phyloP scores from a whole-genome alignment of 441 rosid species.

The Flueggea neowawraea region DNA sequence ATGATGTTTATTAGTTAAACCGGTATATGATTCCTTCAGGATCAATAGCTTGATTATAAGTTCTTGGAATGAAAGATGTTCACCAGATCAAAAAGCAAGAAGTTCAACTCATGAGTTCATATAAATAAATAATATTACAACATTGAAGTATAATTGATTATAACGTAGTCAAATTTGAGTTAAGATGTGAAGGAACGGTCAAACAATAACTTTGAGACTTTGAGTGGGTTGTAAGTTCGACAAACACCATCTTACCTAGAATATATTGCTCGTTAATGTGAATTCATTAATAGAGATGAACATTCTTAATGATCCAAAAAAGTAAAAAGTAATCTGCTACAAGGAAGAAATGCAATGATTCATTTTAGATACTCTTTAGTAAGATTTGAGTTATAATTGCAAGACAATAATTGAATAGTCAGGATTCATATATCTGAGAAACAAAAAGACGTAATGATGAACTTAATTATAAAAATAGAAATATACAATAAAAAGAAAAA shows the following conservation, averaged over 20 bases:
- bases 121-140: too few relatives aligned
- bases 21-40: too few relatives aligned
- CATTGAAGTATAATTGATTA: too few relatives aligned
- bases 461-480: too few relatives aligned
- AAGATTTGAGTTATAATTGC: conserved; percentile 6
- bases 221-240: conserved; percentile 2
- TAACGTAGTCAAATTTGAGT: too few relatives aligned
- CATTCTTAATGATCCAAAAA: neutral
- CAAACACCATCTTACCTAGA: neutral
- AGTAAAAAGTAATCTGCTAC: neutral
- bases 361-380: conserved; percentile 7
- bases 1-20: too few relatives aligned
- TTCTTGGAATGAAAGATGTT: too few relatives aligned
- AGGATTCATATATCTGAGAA: conserved; percentile 13
- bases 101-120: too few relatives aligned
- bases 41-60: too few relatives aligned
- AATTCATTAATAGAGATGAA: conserved; percentile 1
- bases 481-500: too few relatives aligned
- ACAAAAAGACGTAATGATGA: conserved; percentile 10
- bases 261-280: neutral
- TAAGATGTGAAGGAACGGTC: neutral
- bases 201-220: neutral
- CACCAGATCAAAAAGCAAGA: too few relatives aligned
- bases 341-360: conserved; percentile 17
- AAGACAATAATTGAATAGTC: neutral